A percentile compares a stretch with the other conserved stretches of the same genome.
phyloP scores from a whole-genome alignment of 2,329 filamentous ascomycete genomes.

The Erysiphe pulchra region DNA sequence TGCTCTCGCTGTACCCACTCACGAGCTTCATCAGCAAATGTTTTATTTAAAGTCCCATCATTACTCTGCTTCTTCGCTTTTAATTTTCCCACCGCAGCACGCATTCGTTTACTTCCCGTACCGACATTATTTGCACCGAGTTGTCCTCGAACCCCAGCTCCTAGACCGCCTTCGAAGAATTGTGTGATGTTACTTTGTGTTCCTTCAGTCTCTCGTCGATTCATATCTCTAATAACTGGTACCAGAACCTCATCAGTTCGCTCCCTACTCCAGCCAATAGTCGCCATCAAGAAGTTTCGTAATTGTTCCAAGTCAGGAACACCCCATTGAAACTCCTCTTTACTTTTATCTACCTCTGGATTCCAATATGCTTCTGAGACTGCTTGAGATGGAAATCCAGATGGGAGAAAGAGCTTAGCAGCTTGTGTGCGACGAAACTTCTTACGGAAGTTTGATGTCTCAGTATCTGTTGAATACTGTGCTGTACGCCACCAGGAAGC shows the following conservation, averaged over 20 bases:
- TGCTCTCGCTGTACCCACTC: constrained; percentile 11
- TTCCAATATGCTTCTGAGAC: constrained; percentile 66
- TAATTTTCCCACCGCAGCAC: constrained; percentile 43
- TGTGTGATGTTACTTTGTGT: constrained; percentile 93
- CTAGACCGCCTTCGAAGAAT: constrained; percentile 57
- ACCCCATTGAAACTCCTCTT: constrained; percentile 77
- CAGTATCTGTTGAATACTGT: constrained; percentile 28
- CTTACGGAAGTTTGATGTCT: constrained; percentile 43
- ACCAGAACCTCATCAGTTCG: constrained; percentile 87
- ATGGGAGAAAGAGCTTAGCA: constrained; percentile 65
- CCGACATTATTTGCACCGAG: constrained; percentile 32
- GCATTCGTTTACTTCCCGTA: constrained; percentile 47
- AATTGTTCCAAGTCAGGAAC: constrained; percentile 77
- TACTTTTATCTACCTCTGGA: constrained; percentile 60
- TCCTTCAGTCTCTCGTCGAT: constrained; percentile 61
- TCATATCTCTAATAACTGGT: constrained; percentile 90
- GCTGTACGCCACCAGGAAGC: constrained; percentile 68
- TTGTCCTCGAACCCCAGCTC: constrained; percentile 30
- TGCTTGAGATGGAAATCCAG: constrained; percentile 49
- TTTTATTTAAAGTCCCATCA: constrained; percentile 3
- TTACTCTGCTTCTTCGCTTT: constrained; percentile 20
- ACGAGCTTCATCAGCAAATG: constrained; percentile 12
- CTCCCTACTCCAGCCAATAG: constrained; percentile 80
- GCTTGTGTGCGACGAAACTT: constrained; percentile 64
- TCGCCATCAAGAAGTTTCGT: constrained; percentile 62